Percentiles rank a stretch among this genome's conserved stretches.
phyloP scores from a whole-genome alignment of 1,139 yeast species.

The Saccharomyces pastorianus region DNA sequence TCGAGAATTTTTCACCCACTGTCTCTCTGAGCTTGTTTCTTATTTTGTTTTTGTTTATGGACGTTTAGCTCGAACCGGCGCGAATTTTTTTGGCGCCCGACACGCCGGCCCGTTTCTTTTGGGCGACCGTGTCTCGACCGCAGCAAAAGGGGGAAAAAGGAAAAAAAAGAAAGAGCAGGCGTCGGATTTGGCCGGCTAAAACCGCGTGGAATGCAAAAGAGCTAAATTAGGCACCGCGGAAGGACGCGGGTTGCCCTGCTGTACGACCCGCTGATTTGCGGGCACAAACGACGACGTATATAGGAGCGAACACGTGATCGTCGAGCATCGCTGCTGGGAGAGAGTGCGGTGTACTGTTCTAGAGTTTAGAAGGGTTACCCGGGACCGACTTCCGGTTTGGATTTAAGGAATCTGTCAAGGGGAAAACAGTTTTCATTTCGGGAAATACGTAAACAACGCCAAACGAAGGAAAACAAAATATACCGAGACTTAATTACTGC shows the following conservation, averaged over 20 bases:
- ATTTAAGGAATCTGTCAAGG: background rate
- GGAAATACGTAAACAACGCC: background rate
- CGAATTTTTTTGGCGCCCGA: background rate
- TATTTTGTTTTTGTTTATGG: background rate
- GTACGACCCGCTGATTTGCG: background rate
- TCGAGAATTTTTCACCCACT: background rate
- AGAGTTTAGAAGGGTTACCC: background rate
- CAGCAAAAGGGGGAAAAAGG: background rate
- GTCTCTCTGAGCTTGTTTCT: background rate
- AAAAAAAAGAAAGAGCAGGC: background rate
- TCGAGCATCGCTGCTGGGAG: too few species aligned
- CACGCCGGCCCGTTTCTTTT: background rate
- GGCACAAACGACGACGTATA: background rate
- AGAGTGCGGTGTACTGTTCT: too few species aligned
- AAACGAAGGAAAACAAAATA: background rate
- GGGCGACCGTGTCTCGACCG: background rate
- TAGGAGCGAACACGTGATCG: background rate
- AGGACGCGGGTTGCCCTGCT: background rate
- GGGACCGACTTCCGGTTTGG: background rate
- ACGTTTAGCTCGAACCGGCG: background rate
- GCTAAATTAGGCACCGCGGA: background rate
- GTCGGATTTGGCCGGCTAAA: background rate
- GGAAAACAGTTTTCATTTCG: background rate
- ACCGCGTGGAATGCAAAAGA: background rate
- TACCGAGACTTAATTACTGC: background rate